phyloP scores from a whole-genome alignment of 257 asterid genomes.

The Verbena officinalis region DNA sequence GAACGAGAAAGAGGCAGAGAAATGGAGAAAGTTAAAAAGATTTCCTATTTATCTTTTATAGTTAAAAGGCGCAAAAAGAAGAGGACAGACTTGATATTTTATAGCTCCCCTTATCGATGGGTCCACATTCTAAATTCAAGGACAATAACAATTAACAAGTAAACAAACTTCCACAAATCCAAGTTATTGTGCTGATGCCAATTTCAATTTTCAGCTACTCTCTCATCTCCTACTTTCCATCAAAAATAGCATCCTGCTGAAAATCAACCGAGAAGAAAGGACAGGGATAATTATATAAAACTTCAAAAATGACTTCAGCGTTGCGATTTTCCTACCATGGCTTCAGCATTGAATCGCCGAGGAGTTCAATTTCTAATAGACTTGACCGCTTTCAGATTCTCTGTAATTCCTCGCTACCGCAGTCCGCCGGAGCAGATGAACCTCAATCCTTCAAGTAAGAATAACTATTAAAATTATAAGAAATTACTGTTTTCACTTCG shows the following conservation, averaged over 20 bases:
- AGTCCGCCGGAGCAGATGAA: constrained; percentile 41
- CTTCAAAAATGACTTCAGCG: constrained; percentile 34
- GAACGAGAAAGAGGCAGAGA: too few relatives aligned
- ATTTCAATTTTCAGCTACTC: not conserved
- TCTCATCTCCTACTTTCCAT: constrained; percentile 14
- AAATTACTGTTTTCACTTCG: constrained; percentile 1
- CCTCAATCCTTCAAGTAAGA: constrained; percentile 37
- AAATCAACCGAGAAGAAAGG: constrained; percentile 7
- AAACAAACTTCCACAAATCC: not conserved
- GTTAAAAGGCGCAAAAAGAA: too few relatives aligned
- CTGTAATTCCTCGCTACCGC: constrained; percentile 43
- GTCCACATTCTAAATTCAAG: constrained; percentile 5
- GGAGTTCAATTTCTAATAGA: constrained; percentile 32
- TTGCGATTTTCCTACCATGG: constrained; percentile 43
- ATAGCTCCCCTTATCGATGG: not conserved
- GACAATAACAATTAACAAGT: not conserved
- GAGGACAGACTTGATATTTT: not conserved
- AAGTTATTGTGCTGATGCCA: not conserved
- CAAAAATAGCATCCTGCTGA: constrained; percentile 18
- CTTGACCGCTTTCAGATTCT: constrained; percentile 35
- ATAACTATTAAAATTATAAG: not conserved
- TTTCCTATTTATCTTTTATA: too few relatives aligned
- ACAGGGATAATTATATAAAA: too few relatives aligned
- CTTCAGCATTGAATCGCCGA: constrained; percentile 31
- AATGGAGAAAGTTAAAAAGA: too few relatives aligned